Evolutionary conservation across 306 rosid species (phyloP).

Genomic region (Castanopsis chinensis): DNA sequence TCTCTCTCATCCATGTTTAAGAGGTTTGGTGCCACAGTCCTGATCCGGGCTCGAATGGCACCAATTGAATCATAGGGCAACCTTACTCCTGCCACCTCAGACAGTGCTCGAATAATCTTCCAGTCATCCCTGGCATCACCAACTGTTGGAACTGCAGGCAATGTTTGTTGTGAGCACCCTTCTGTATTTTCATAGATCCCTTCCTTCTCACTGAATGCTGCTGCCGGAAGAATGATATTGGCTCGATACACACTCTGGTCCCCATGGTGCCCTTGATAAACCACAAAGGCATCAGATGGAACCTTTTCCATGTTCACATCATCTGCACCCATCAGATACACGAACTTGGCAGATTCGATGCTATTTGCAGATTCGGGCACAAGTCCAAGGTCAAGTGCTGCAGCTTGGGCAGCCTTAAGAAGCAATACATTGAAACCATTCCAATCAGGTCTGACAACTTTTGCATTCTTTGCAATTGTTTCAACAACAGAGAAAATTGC

Average conservation of each 20-base stretch:
- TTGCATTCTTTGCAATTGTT: conserved; percentile 55
- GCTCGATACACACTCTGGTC: conserved; percentile 90
- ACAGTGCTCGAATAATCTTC: conserved; percentile 90
- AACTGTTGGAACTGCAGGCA: conserved; percentile 97
- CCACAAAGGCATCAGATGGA: conserved; percentile 85
- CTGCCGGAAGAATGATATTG: conserved; percentile 74
- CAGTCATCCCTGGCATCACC: conserved; percentile 99
- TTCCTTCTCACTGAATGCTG: conserved; percentile 98
- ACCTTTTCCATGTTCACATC: conserved; percentile 68
- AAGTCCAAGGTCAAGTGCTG: conserved; percentile 98
- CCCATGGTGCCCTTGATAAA: conserved; percentile 98
- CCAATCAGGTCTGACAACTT: conserved; percentile 86
- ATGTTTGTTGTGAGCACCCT: conserved; percentile 84
- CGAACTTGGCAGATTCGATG: conserved; percentile 79
- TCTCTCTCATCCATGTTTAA: conserved; percentile 72
- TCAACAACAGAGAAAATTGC: conserved; percentile 72
- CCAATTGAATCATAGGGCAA: conserved; percentile 76
- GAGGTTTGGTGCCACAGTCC: conserved; percentile 86
- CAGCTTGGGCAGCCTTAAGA: conserved; percentile 94
- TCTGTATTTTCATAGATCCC: conserved; percentile 91
- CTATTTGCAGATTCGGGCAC: conserved; percentile 82
- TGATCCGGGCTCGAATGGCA: conserved; percentile 63
- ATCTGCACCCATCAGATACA: conserved; percentile 98
- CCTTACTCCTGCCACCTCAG: conserved; percentile 73
- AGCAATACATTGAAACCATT: conserved; percentile 89